Conservation (phyloP, 169 alveolate species). For the Plasmodium billcollinsi region DNA sequence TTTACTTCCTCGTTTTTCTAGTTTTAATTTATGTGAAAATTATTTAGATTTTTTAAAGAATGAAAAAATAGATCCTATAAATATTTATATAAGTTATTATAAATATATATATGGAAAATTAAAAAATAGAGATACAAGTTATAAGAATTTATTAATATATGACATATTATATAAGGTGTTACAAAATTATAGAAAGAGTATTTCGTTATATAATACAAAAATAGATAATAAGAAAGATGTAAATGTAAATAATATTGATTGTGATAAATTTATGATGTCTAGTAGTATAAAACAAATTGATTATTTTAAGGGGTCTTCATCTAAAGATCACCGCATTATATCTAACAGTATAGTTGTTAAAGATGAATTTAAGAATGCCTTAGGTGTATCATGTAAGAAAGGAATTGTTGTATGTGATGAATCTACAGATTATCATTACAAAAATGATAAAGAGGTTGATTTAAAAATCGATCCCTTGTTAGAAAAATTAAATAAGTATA, state of each 20-base stretch:
- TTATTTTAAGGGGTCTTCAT: too few species aligned
- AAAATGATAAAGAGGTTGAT: too few species aligned
- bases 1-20: conserved; percentile 54
- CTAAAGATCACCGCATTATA: too few species aligned
- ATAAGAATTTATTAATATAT: conserved; percentile 13
- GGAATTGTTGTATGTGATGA: too few species aligned
- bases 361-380: too few species aligned
- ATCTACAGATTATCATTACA: too few species aligned
- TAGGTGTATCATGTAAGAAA: too few species aligned
- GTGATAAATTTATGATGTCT: too few species aligned
- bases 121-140: conserved; percentile 2
- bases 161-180: conserved; percentile 26
- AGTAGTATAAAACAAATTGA: too few species aligned
- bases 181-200: conserved; percentile 16
- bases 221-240: neutral
- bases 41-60: conserved; percentile 12
- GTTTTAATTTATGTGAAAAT: conserved; percentile 20
- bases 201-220: neutral
- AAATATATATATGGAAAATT: conserved; percentile 9
- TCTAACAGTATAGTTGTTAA: too few species aligned
- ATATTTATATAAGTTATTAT: conserved; percentile 14
- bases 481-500: conserved; percentile 6
- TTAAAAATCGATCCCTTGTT: neutral
- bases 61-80: conserved; percentile 13
- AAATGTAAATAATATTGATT: too few species aligned